Conservation (phyloP, 2,329 filamentous ascomycete genomes). For the Exophiala xenobiotica region DNA sequence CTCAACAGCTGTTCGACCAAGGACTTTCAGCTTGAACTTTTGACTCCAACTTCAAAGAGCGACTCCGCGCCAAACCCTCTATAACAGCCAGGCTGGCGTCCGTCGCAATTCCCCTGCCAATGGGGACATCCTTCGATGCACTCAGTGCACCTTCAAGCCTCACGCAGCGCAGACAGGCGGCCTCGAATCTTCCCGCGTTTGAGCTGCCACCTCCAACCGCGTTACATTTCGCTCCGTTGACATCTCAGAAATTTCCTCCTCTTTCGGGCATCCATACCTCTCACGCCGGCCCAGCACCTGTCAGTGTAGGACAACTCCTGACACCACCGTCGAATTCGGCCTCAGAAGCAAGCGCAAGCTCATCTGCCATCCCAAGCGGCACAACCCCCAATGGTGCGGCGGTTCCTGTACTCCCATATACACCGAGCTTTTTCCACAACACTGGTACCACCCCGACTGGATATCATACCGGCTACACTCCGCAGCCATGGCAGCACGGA, state of each 20-base stretch:
- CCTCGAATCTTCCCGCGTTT: constrained; percentile 66
- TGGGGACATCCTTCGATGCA: constrained; percentile 61
- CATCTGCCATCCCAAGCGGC: constrained; percentile 49
- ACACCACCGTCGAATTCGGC: constrained; percentile 62
- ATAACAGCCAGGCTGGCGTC: constrained; percentile 58
- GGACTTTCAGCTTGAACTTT: too few species aligned
- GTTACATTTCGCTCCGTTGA: constrained; percentile 45
- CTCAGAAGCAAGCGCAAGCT: constrained; percentile 49
- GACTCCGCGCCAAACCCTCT: constrained; percentile 31
- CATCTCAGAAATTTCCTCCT: constrained; percentile 52
- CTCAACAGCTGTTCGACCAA: too few species aligned
- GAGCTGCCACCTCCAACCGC: constrained; percentile 58
- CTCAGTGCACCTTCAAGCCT: constrained; percentile 65
- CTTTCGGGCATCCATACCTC: constrained; percentile 33
- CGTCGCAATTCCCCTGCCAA: constrained; percentile 60
- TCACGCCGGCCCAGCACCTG: constrained; percentile 46
- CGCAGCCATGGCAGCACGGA: constrained; percentile 46
- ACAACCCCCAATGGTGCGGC: constrained; percentile 59
- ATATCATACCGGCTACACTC: constrained; percentile 48
- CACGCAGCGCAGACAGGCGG: constrained; percentile 67
- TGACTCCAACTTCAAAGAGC: constrained; percentile 7
- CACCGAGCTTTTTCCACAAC: constrained; percentile 58
- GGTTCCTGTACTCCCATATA: constrained; percentile 57
- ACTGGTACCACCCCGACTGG: constrained; percentile 59
- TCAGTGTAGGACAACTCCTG: constrained; percentile 61